Conservation (phyloP, 805 yeast genomes). For the Ogataea paraovalis region DNA sequence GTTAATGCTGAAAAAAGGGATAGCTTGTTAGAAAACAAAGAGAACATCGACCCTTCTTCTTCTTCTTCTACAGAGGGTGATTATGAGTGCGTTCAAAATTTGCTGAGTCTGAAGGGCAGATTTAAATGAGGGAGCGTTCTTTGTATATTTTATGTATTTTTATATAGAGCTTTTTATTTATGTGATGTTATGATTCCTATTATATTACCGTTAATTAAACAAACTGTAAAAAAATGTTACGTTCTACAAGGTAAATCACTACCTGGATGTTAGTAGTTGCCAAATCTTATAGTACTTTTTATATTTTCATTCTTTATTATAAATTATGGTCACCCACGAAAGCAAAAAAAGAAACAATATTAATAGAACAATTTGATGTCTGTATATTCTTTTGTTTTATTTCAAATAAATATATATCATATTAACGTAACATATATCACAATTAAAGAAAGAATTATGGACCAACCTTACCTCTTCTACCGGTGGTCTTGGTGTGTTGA, state of each 20-base stretch:
- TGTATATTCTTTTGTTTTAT: background rate
- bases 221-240: too few relatives aligned
- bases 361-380: background rate
- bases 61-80: conserved; percentile 8
- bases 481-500: conserved; percentile 99
- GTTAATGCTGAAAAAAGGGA: background rate
- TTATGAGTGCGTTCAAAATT: conserved; percentile 37
- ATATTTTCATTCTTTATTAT: too few relatives aligned
- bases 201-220: too few relatives aligned
- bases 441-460: conserved; percentile 19
- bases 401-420: background rate
- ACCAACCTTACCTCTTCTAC: conserved; percentile 78
- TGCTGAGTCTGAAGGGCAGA: conserved; percentile 33
- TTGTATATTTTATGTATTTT: background rate
- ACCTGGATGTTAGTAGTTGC: too few relatives aligned
- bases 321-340: too few relatives aligned
- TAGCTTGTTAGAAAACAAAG: conserved; percentile 2
- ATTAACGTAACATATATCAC: background rate
- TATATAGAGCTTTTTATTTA: too few relatives aligned
- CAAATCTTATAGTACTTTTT: too few relatives aligned
- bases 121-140: background rate
- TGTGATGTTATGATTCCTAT: too few relatives aligned
- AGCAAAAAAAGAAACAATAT: too few relatives aligned
- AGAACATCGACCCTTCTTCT: conserved; percentile 1
- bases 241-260: too few relatives aligned